Base-by-base conservation (phyloP, 345 rosid species). In the Pelargonium nanum region DNA sequence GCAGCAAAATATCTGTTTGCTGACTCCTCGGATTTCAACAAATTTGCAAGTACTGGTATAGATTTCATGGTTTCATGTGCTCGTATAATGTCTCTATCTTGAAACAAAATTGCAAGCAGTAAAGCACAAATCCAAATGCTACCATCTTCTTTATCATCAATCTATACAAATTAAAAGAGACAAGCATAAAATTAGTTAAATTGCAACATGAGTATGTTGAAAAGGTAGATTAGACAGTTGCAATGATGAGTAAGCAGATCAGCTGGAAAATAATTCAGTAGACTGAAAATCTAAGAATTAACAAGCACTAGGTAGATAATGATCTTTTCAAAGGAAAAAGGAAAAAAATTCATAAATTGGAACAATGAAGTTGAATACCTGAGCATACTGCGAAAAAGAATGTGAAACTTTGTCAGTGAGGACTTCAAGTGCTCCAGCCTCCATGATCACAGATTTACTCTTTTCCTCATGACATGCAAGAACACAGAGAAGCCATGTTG, bases 1-100 rank as follows among this genome's bases (percentile, higher is more conserved):
- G 97, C 99, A 71, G 95, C 95, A 81, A 94, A 94, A 77, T 86
- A 94, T 77, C 89, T 85, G 75, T 88, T 84, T 59, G 93, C 83
- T 4, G 72, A 77, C 67, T 90, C 97, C 75, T 90, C 99, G 63
- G 97, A 85, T 86, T 91, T 94, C 74, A 90, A 70, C 68, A 94
- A 80, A 74, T 85, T 90, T 61, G 96, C 84, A 54, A 94, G 90
- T 60, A 76, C 84, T 19, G 99, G 97, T 72, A 86, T 78, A 55
- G 96, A 77, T 73, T 91, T 88, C 96, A 90, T 86, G 28, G 97
- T 86, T 58, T 85, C 92, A 78, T 82, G 70, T 48, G 89, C 91
- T 32, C 97, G 80, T 48, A 88, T 90, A 68, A 94, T 88, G 70
- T 94, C 99, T 85, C 99, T 86, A 75, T 94, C 96, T 76, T 85